Percentiles rank a stretch among this genome's conserved stretches.
These are phyloP conservation scores for Paspalum notatum DNA, from an alignment of 176 grass and related monocot genomes.

Conservation along the genomic window DNA sequence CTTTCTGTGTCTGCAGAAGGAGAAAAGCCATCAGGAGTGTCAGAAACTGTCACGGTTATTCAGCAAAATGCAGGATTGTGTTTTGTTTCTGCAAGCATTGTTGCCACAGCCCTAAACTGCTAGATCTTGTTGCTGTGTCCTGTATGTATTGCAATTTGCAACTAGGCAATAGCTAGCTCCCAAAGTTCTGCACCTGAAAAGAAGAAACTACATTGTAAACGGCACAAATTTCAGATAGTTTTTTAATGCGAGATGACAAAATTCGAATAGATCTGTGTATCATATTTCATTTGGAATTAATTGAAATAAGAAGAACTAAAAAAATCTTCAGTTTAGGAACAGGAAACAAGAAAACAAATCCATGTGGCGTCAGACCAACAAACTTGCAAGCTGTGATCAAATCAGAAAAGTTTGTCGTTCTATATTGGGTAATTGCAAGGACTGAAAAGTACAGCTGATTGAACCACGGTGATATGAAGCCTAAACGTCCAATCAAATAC, in stretches of 20 bases:
- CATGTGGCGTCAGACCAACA: conserved; percentile 25
- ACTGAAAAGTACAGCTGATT: conserved; percentile 52
- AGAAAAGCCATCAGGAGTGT: conserved; percentile 14
- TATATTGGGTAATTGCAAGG: conserved; percentile 46
- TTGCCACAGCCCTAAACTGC: conserved; percentile 6
- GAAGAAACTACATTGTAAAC: not conserved
- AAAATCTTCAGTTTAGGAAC: not conserved
- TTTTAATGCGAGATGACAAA: not conserved
- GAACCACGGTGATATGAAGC: conserved; percentile 54
- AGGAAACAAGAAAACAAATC: not conserved
- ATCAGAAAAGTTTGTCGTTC: conserved; percentile 47
- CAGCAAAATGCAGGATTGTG: conserved; percentile 23
- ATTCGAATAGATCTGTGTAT: too few species aligned
- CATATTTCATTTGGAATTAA: too few species aligned
- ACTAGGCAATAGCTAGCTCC: not conserved
- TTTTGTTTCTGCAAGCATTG: conserved; percentile 43
- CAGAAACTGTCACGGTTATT: conserved; percentile 39
- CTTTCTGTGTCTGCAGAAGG: conserved; percentile 31
- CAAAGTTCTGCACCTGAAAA: conserved; percentile 7
- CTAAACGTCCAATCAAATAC: conserved; percentile 46
- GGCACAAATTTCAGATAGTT: not conserved
- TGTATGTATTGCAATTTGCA: too few species aligned
- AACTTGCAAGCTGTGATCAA: conserved; percentile 37
- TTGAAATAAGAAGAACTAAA: too few species aligned
- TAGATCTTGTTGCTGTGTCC: conserved; percentile 26